Evolutionary conservation across 2,329 filamentous ascomycete species (phyloP).

Genomic region (Tolypocladium tundrense): DNA sequence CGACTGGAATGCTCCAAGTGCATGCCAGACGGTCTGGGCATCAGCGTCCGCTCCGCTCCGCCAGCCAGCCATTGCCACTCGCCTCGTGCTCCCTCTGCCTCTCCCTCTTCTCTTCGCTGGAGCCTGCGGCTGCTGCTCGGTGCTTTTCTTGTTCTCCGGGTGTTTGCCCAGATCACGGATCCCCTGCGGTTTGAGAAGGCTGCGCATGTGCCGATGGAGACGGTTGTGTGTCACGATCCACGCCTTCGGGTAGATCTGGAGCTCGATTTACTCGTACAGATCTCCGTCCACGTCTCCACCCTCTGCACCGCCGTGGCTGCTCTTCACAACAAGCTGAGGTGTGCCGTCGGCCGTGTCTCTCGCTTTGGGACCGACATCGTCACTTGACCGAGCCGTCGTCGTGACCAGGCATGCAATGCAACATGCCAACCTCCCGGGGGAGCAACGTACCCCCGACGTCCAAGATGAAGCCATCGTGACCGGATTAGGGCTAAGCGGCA

Average conservation of each 20-base stretch:
- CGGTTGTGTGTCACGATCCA: background rate
- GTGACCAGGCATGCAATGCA: slow-evolving; percentile 6
- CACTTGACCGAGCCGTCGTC: slow-evolving; percentile 3
- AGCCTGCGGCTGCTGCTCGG: background rate
- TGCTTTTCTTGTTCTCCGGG: background rate
- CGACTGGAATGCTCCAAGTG: slow-evolving; percentile 7
- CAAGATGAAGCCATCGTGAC: slow-evolving; percentile 10
- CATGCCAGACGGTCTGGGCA: slow-evolving; percentile 5
- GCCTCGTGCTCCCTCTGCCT: background rate
- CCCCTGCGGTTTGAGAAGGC: background rate
- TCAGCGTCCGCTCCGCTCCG: slow-evolving; percentile 1
- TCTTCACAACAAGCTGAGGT: background rate
- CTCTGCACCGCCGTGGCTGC: background rate
- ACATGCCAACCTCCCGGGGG: slow-evolving; percentile 7
- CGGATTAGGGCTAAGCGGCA: slow-evolving; percentile 4
- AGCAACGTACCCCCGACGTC: background rate
- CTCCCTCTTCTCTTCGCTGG: background rate
- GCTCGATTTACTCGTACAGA: background rate
- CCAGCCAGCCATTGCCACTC: background rate
- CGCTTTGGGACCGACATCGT: slow-evolving; percentile 1
- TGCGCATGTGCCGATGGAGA: background rate
- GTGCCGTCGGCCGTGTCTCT: slow-evolving; percentile 3
- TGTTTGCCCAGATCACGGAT: background rate
- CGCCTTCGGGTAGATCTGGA: background rate
- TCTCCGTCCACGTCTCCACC: background rate